These are phyloP conservation scores for Metschnikowia continentalis DNA, from an alignment of 805 yeast genomes.

Conservation along the genomic window DNA sequence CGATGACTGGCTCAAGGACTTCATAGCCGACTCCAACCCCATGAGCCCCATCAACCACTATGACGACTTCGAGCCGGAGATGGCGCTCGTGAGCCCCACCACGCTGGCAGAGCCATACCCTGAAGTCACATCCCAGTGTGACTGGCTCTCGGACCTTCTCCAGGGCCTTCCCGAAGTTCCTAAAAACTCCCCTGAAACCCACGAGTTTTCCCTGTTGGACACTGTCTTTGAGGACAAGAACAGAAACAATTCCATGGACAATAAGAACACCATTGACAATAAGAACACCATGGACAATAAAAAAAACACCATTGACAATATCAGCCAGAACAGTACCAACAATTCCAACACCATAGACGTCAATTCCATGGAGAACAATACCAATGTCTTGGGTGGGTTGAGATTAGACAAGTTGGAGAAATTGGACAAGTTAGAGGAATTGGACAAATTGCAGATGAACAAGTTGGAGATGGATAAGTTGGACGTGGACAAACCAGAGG, in stretches of 20 bases:
- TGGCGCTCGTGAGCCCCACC: not conserved
- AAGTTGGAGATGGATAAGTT: too few species aligned
- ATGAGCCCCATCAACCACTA: not conserved
- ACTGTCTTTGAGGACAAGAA: not conserved
- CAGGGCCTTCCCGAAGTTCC: not conserved
- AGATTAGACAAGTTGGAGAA: not conserved
- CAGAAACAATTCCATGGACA: too few species aligned
- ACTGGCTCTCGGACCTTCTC: not conserved
- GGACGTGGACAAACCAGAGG: not conserved
- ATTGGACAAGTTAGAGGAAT: not conserved
- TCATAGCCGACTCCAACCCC: conserved; percentile 2
- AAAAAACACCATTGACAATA: too few species aligned
- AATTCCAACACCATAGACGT: too few species aligned
- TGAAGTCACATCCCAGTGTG: not conserved
- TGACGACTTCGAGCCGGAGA: not conserved
- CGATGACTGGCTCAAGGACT: conserved; percentile 3
- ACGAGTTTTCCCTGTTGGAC: not conserved
- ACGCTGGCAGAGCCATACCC: not conserved
- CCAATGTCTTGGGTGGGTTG: too few species aligned
- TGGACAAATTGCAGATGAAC: too few species aligned
- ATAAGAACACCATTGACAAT: too few species aligned
- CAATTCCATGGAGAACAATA: too few species aligned
- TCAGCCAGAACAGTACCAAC: not conserved
- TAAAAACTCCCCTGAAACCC: conserved; percentile 1
- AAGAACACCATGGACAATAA: too few species aligned